These are phyloP conservation scores for Elsinoe fawcettii DNA, from an alignment of 2,329 filamentous ascomycete genomes.

Conservation along the genomic window DNA sequence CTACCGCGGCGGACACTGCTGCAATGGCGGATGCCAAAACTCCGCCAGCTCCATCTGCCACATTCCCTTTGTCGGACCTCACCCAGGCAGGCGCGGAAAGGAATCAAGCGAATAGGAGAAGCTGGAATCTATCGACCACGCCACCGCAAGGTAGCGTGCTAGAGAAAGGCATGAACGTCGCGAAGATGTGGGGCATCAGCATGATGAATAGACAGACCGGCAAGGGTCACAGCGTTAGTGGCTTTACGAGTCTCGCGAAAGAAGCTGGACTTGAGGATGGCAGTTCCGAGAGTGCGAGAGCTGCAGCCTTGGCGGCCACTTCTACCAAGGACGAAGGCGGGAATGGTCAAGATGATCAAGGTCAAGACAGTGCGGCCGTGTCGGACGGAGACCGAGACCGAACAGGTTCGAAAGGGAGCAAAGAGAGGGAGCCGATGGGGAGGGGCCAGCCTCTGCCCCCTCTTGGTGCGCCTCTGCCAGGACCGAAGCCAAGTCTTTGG, in stretches of 20 bases:
- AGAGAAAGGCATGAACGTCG: constrained; percentile 41
- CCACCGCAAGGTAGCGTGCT: constrained; percentile 4
- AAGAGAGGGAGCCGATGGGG: constrained; percentile 58
- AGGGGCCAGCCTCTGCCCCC: constrained; percentile 75
- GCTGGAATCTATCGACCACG: background rate
- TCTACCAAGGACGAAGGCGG: background rate
- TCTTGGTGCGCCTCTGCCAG: constrained; percentile 68
- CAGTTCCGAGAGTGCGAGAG: background rate
- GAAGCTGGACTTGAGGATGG: constrained; percentile 17
- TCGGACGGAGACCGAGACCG: background rate
- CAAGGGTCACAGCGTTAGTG: constrained; percentile 24
- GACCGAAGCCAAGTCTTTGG: constrained; percentile 25
- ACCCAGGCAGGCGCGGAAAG: background rate
- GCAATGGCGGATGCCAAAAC: background rate
- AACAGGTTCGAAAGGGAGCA: background rate
- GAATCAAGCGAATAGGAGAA: background rate
- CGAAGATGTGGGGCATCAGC: constrained; percentile 53
- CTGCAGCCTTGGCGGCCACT: background rate
- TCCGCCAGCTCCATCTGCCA: background rate
- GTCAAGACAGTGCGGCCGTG: background rate
- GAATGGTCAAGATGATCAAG: no score
- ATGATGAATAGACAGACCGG: constrained; percentile 37
- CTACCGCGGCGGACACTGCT: background rate
- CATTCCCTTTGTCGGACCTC: background rate
- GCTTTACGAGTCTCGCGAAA: constrained; percentile 30